Conservation (phyloP, 2,329 filamentous ascomycete species). For the Botrytis tulipae region DNA sequence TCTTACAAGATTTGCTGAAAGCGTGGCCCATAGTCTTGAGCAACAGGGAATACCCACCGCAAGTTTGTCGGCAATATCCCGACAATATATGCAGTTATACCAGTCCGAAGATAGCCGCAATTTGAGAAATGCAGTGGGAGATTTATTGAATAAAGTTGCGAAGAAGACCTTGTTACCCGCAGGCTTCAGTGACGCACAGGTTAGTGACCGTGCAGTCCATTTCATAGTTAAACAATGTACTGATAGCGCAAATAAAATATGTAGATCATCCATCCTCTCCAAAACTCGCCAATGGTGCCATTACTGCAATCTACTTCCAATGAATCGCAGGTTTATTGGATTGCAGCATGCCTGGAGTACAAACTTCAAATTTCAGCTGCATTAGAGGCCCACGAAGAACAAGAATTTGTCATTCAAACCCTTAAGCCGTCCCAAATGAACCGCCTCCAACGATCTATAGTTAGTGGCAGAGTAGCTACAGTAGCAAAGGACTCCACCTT, state of each 20-base stretch:
- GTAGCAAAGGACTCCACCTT: conserved; percentile 62
- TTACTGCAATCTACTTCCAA: conserved; percentile 44
- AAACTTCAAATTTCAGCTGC: conserved; percentile 47
- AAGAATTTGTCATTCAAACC: conserved; percentile 46
- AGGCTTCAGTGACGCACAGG: conserved; percentile 45
- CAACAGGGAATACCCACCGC: background rate
- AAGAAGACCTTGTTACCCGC: conserved; percentile 27
- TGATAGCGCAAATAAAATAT: conserved; percentile 37
- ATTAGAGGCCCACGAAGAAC: conserved; percentile 43
- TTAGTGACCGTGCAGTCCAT: conserved; percentile 41
- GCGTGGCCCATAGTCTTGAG: background rate
- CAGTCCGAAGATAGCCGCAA: conserved; percentile 29
- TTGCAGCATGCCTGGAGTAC: conserved; percentile 53
- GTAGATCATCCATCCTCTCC: conserved; percentile 58
- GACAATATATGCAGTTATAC: conserved; percentile 31
- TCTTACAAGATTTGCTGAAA: conserved; percentile 34
- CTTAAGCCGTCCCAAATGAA: conserved; percentile 52
- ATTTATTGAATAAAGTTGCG: conserved; percentile 32
- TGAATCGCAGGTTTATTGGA: conserved; percentile 45
- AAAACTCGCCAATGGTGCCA: conserved; percentile 54
- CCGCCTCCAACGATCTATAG: conserved; percentile 58
- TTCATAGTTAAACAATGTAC: conserved; percentile 35
- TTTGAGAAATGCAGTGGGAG: conserved; percentile 30
- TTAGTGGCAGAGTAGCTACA: conserved; percentile 53
- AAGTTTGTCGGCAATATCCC: background rate